Percentiles rank a stretch among this genome's conserved stretches.
phyloP scores from a whole-genome alignment of 768 basidiomycete species.

The Strobilomyces echinocephalus region DNA sequence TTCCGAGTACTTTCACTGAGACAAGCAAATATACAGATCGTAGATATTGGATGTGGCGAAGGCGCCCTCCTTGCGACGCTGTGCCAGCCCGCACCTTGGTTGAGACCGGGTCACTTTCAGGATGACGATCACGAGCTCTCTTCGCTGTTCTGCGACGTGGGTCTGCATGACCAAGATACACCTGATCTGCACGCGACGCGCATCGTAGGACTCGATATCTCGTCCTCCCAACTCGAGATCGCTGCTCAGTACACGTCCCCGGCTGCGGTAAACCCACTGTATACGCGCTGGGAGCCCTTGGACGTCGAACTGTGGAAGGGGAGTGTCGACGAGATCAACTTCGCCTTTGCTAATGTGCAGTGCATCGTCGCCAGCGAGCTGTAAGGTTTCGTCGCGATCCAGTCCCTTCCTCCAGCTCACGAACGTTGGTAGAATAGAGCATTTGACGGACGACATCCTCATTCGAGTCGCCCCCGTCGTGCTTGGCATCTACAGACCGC shows the following conservation, averaged over 20 bases:
- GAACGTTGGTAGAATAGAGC: slow-evolving; percentile 60
- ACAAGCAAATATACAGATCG: slow-evolving; percentile 41
- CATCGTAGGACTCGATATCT: slow-evolving; percentile 69
- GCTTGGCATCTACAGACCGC: slow-evolving; percentile 75
- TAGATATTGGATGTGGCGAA: slow-evolving; percentile 84
- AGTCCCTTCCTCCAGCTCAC: slow-evolving; percentile 2
- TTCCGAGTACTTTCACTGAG: background rate
- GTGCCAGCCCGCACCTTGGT: slow-evolving; percentile 71
- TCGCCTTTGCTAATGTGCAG: slow-evolving; percentile 57
- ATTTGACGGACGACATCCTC: slow-evolving; percentile 57
- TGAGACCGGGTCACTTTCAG: slow-evolving; percentile 30
- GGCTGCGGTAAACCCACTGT: slow-evolving; percentile 28
- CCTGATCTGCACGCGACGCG: slow-evolving; percentile 54
- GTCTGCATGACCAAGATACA: slow-evolving; percentile 36
- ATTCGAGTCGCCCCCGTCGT: slow-evolving; percentile 63
- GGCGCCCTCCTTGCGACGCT: slow-evolving; percentile 68
- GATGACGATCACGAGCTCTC: slow-evolving; percentile 19
- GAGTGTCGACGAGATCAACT: slow-evolving; percentile 62
- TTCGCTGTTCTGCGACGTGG: slow-evolving; percentile 21
- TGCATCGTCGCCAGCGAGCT: slow-evolving; percentile 80
- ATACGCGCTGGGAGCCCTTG: slow-evolving; percentile 64
- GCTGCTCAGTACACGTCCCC: slow-evolving; percentile 50
- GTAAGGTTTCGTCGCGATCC: slow-evolving; percentile 41
- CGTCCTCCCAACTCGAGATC: slow-evolving; percentile 45
- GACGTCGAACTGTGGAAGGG: slow-evolving; percentile 70